Conservation (phyloP, 2,329 filamentous ascomycete species). For the Fusarium decemcellulare region DNA sequence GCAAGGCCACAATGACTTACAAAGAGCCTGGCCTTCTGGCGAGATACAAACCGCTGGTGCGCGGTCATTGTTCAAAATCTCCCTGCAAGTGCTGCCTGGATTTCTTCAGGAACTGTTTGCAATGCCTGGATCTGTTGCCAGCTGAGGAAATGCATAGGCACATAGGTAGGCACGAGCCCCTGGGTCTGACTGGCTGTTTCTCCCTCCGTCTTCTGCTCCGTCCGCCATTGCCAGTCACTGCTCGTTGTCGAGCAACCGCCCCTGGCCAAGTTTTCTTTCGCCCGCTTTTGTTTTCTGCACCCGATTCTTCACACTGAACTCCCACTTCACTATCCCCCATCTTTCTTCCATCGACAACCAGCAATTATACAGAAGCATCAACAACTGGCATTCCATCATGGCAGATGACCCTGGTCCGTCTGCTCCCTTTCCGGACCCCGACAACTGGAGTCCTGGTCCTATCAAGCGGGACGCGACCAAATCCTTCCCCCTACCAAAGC, state of each 20-base stretch:
- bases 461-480: too few relatives aligned
- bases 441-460: too few relatives aligned
- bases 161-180: neutral
- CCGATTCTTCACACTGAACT: neutral
- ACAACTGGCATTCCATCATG: neutral
- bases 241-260: neutral
- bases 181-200: neutral
- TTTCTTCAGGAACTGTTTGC: neutral
- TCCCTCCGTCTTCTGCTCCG: neutral
- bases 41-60: neutral
- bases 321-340: neutral
- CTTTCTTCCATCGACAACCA: neutral
- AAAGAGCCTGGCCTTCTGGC: too few relatives aligned
- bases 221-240: conserved; percentile 4
- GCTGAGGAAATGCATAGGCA: too few relatives aligned
- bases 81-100: neutral
- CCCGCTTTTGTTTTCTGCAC: neutral
- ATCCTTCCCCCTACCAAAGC: too few relatives aligned
- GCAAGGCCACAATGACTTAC: neutral
- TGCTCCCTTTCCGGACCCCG: too few relatives aligned
- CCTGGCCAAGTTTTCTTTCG: neutral
- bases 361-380: neutral
- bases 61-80: neutral
- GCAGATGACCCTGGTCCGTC: neutral
- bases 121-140: neutral